phyloP scores from a whole-genome alignment of 768 basidiomycete species.

The Termitomyces sp. region DNA sequence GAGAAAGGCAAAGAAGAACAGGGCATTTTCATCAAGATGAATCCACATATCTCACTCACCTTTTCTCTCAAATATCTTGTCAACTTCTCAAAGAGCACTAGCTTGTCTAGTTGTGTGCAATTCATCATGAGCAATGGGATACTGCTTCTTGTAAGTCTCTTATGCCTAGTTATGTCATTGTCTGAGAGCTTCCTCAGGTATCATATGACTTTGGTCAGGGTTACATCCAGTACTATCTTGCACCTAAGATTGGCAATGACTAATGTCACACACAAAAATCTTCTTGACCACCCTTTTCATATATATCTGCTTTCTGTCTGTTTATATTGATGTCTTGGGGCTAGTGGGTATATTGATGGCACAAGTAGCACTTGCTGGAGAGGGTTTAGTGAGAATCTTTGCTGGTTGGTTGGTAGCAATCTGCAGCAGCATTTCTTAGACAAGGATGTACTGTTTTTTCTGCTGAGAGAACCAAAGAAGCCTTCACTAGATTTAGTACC shows the following conservation, averaged over 20 bases:
- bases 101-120: conserved; percentile 45
- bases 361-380: too few relatives aligned
- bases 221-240: conserved; percentile 87
- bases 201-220: conserved; percentile 73
- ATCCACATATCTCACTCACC: conserved; percentile 86
- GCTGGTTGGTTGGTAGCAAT: too few relatives aligned
- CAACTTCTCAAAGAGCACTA: conserved; percentile 85
- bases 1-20: conserved; percentile 50
- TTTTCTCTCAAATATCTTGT: conserved; percentile 97
- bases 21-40: conserved; percentile 79
- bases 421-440: too few relatives aligned
- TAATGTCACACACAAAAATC: neutral
- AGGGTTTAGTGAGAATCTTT: too few relatives aligned
- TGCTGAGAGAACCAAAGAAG: too few relatives aligned
- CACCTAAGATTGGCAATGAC: conserved; percentile 92
- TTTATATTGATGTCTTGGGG: too few relatives aligned
- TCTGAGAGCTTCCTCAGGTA: conserved; percentile 44
- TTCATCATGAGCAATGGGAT: conserved; percentile 93
- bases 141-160: conserved; percentile 45
- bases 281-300: too few relatives aligned
- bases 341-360: too few relatives aligned
- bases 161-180: neutral
- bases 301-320: too few relatives aligned
- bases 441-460: too few relatives aligned
- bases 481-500: too few relatives aligned